phyloP scores from a whole-genome alignment of 345 rosid species.

The Citrus hindsii region DNA sequence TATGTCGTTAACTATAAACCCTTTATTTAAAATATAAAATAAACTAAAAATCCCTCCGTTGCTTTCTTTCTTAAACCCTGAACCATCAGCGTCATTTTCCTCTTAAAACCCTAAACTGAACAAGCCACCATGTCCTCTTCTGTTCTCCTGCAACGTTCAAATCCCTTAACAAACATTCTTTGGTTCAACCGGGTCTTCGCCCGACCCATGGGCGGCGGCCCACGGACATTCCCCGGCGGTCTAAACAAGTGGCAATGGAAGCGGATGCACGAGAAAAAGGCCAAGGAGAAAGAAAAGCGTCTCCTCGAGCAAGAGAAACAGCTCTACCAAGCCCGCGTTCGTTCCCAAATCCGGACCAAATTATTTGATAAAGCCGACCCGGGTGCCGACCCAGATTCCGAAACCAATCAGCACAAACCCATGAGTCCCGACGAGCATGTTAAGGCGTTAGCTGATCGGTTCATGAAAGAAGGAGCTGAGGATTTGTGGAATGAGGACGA shows the following conservation, averaged over 20 bases:
- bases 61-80: background rate
- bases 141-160: conserved; percentile 31
- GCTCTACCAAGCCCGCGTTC: conserved; percentile 73
- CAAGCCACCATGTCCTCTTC: conserved; percentile 25
- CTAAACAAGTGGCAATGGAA: conserved; percentile 99
- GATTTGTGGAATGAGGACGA: conserved; percentile 89
- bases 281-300: conserved; percentile 76
- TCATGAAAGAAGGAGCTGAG: conserved; percentile 83
- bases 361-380: conserved; percentile 31
- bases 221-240: conserved; percentile 93
- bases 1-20: background rate
- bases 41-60: background rate
- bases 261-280: conserved; percentile 93
- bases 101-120: conserved; percentile 15
- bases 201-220: conserved; percentile 92
- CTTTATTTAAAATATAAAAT: background rate
- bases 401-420: conserved; percentile 31
- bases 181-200: conserved; percentile 26
- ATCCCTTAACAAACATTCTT: conserved; percentile 20
- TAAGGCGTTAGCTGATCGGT: conserved; percentile 82
- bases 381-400: conserved; percentile 6
- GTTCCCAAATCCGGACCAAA: conserved; percentile 65
- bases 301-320: conserved; percentile 92
- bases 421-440: conserved; percentile 62
- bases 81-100: background rate